A percentile compares a stretch with the other conserved stretches of the same genome.
These are phyloP conservation scores for Eremomyces bilateralis DNA, from an alignment of 495 filamentous ascomycete genomes.

Conservation along the genomic window DNA sequence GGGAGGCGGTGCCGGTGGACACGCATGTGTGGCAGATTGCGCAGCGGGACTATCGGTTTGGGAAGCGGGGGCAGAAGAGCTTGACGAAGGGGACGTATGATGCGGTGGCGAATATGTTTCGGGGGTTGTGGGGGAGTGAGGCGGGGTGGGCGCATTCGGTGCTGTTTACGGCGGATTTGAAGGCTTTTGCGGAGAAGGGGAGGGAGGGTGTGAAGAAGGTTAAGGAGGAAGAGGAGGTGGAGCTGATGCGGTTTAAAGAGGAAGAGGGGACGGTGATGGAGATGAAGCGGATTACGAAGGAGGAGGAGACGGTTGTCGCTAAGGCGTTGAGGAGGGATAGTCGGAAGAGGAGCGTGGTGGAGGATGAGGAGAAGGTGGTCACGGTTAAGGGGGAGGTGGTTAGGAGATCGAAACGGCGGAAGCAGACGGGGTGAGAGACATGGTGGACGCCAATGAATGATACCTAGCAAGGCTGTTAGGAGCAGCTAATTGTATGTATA, in stretches of 20 bases:
- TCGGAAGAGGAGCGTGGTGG: constrained; percentile 4
- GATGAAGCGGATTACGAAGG: constrained; percentile 20
- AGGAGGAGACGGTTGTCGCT: constrained; percentile 13
- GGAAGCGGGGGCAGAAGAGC: constrained; percentile 63
- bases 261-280: constrained; percentile 14
- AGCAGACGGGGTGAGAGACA: too few species aligned
- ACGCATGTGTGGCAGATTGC: constrained; percentile 99
- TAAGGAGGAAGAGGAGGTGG: constrained; percentile 12
- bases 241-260: constrained; percentile 7
- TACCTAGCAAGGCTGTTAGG: too few species aligned
- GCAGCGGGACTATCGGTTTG: constrained; percentile 83
- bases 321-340: constrained; percentile 12
- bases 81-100: constrained; percentile 76
- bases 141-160: constrained; percentile 97
- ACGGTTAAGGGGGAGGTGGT: not conserved
- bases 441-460: too few species aligned
- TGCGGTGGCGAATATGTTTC: constrained; percentile 74
- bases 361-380: constrained; percentile 4
- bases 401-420: not conserved
- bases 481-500: too few species aligned
- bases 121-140: constrained; percentile 76
- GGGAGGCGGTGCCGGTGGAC: constrained; percentile 84
- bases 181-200: constrained; percentile 49
- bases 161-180: constrained; percentile 84
- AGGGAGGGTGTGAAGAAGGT: constrained; percentile 29